Evolutionary conservation across 2,329 filamentous ascomycete genomes (phyloP).

Genomic region (Biscogniauxia mediterranea): DNA sequence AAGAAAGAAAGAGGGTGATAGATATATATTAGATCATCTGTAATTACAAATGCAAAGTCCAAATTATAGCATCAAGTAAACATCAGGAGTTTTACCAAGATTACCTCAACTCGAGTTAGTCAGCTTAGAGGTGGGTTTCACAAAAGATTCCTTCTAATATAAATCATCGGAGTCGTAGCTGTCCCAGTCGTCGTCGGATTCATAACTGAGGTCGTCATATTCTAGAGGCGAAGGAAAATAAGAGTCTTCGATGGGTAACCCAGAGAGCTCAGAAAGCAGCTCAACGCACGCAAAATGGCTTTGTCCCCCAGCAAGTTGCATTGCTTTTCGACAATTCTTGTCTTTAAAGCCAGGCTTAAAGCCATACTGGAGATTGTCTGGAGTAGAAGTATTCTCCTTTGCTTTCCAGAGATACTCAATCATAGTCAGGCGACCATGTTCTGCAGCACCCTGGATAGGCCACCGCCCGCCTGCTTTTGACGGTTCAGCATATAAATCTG

Average conservation of each 20-base stretch:
- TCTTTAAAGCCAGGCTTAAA: slow-evolving; percentile 10
- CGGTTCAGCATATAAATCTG: slow-evolving; percentile 1
- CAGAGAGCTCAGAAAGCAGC: slow-evolving; percentile 4
- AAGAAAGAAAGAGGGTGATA: no score
- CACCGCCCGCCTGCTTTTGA: slow-evolving; percentile 7
- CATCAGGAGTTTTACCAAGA: no score
- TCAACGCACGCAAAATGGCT: slow-evolving; percentile 2
- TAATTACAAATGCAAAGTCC: no score
- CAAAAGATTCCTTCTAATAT: no score
- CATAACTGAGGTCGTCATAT: no score
- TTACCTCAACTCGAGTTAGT: no score
- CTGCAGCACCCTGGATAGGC: slow-evolving; percentile 8
- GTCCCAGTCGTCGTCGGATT: no score
- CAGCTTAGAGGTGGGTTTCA: no score
- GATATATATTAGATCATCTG: no score
- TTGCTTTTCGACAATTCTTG: slow-evolving; percentile 5
- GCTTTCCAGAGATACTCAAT: slow-evolving; percentile 6
- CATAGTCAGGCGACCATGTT: slow-evolving; percentile 6
- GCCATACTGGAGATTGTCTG: no score
- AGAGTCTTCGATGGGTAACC: neutral
- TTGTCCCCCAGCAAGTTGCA: slow-evolving; percentile 5
- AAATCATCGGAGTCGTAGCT: no score
- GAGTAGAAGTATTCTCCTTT: neutral
- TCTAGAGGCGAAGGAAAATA: neutral
- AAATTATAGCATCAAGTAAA: no score